phyloP scores from a whole-genome alignment of 164 flowering plant genomes.

The Berberis thunbergii region DNA sequence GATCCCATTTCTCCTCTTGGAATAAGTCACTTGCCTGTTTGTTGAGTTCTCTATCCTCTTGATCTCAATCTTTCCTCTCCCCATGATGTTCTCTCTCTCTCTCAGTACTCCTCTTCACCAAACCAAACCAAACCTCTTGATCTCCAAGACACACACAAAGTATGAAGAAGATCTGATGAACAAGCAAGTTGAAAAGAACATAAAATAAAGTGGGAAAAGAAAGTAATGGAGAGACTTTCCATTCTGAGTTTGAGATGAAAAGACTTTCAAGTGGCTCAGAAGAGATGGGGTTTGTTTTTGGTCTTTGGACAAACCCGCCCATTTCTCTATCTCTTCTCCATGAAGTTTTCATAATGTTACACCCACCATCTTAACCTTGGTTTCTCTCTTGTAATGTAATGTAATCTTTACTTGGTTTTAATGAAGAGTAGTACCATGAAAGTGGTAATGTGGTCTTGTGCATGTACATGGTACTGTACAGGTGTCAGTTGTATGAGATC shows the following conservation, averaged over 20 bases:
- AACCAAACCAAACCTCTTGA: neutral
- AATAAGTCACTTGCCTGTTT: conserved; percentile 75
- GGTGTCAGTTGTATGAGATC: neutral
- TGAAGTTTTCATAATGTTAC: too few species aligned
- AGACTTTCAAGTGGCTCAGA: conserved; percentile 17
- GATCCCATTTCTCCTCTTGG: conserved; percentile 73
- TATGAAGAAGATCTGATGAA: neutral
- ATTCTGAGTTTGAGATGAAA: conserved; percentile 21
- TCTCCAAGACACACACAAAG: neutral
- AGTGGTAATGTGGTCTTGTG: neutral
- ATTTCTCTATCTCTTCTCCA: neutral
- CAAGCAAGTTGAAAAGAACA: conserved; percentile 5
- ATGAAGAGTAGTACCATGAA: too few species aligned
- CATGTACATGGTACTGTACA: neutral
- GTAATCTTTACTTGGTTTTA: too few species aligned
- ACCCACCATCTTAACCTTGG: conserved; percentile 3
- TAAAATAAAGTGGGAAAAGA: conserved; percentile 1
- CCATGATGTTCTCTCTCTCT: conserved; percentile 18
- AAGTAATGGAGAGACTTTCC: conserved; percentile 16
- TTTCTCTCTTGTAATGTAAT: neutral
- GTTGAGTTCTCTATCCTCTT: conserved; percentile 76
- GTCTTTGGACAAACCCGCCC: conserved; percentile 11
- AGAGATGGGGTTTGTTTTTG: conserved; percentile 4
- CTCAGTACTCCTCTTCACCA: neutral
- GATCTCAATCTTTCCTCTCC: conserved; percentile 86